Evolutionary conservation across 768 basidiomycete genomes (phyloP).

Genomic region (Calvatia gigantea): DNA sequence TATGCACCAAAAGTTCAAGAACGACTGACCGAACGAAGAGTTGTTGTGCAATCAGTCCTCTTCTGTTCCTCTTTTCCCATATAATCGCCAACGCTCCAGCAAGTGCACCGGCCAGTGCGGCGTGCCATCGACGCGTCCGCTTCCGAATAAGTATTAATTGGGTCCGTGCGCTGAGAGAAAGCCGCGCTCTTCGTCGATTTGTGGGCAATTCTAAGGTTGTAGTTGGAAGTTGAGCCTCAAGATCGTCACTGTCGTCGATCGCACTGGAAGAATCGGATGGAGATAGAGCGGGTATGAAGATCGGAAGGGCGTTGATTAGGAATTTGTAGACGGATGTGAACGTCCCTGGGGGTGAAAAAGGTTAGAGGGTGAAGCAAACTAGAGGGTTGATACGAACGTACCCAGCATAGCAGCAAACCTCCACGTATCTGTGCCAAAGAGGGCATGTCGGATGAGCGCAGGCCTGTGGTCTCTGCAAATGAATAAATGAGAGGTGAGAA

Average conservation of each 20-base stretch:
- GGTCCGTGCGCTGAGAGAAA: conserved; percentile 61
- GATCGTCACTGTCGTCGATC: conserved; percentile 27
- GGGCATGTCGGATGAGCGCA: conserved; percentile 69
- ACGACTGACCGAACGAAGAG: conserved; percentile 75
- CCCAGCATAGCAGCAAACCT: conserved; percentile 90
- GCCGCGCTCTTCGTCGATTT: conserved; percentile 39
- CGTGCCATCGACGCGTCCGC: conserved; percentile 73
- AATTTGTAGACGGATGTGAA: conserved; percentile 80
- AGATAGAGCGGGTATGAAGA: conserved; percentile 53
- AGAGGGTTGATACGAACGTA: conserved; percentile 26
- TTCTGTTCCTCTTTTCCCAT: conserved; percentile 68
- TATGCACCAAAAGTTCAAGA: not conserved
- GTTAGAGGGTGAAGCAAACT: not conserved
- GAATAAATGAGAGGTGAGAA: not conserved
- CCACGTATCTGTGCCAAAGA: conserved; percentile 80
- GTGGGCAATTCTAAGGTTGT: conserved; percentile 27
- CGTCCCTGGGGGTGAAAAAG: conserved; percentile 42
- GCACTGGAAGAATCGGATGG: conserved; percentile 25
- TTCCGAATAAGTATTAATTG: conserved; percentile 64
- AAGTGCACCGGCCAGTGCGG: conserved; percentile 72
- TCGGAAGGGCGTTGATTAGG: conserved; percentile 73
- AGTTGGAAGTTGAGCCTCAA: conserved; percentile 22
- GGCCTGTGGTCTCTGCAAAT: conserved; percentile 63
- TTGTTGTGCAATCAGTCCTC: conserved; percentile 77
- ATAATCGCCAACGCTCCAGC: conserved; percentile 72